Evolutionary conservation across 2,329 filamentous ascomycete genomes (phyloP).

Genomic region (Paecilomyces dactylethromorphus): DNA sequence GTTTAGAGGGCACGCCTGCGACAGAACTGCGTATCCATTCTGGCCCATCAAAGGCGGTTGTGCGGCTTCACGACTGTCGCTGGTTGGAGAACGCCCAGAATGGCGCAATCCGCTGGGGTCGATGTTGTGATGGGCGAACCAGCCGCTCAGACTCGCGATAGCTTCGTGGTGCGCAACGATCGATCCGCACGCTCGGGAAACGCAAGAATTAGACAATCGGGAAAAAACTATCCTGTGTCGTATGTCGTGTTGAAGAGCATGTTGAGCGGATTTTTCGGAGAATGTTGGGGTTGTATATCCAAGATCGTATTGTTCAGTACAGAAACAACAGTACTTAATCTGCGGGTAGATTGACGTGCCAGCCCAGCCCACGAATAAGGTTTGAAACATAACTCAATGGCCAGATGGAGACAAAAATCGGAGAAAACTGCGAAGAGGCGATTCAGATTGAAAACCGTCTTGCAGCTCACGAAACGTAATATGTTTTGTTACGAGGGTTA

Average conservation of each 20-base stretch:
- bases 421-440: no score
- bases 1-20: not conserved
- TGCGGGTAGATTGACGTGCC: no score
- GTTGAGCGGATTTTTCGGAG: not conserved
- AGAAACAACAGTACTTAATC: no score
- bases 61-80: not conserved
- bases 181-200: not conserved
- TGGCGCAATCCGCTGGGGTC: not conserved
- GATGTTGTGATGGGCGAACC: conserved; percentile 1
- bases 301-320: not conserved
- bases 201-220: not conserved
- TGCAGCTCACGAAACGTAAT: no score
- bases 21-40: not conserved
- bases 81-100: not conserved
- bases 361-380: not conserved
- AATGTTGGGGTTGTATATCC: not conserved
- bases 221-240: not conserved
- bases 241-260: not conserved
- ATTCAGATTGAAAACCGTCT: no score
- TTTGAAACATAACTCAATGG: no score
- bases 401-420: no score
- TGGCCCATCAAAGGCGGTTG: not conserved
- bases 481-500: no score
- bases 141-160: not conserved
- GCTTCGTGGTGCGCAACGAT: not conserved